A percentile compares a stretch with the other conserved stretches of the same genome.
These are phyloP conservation scores for Candida bentonensis DNA, from an alignment of 805 yeast genomes.

Conservation along the genomic window DNA sequence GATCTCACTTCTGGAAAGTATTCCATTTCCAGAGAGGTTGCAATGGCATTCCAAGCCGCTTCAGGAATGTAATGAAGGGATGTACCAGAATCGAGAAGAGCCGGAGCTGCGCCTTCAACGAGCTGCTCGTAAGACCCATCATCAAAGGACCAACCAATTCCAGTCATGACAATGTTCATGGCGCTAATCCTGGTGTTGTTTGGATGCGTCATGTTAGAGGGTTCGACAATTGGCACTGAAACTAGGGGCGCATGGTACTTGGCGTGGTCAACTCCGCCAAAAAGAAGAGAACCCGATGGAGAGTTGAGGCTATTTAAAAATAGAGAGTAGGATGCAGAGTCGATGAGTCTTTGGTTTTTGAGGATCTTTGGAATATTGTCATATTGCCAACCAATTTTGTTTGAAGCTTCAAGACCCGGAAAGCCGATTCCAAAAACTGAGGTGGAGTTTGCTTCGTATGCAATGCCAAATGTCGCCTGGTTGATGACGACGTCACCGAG, in stretches of 20 bases:
- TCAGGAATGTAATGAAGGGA: constrained; percentile 36
- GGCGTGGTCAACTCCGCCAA: constrained; percentile 26
- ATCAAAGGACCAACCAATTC: background rate
- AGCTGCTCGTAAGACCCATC: background rate
- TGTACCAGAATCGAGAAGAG: constrained; percentile 46
- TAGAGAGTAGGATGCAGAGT: constrained; percentile 28
- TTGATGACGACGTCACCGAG: constrained; percentile 32
- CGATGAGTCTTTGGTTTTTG: constrained; percentile 26
- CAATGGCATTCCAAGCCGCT: constrained; percentile 13
- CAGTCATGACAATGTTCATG: background rate
- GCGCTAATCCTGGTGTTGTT: constrained; percentile 26
- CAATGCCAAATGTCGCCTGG: constrained; percentile 50
- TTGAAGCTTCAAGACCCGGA: constrained; percentile 34
- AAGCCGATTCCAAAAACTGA: constrained; percentile 66
- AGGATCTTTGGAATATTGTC: constrained; percentile 18
- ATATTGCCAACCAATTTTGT: constrained; percentile 8
- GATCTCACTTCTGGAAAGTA: background rate
- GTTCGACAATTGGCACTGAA: constrained; percentile 13
- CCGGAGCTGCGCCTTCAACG: constrained; percentile 16
- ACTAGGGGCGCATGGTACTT: constrained; percentile 23
- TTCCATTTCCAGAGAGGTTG: background rate
- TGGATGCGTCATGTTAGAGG: background rate
- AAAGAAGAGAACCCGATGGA: constrained; percentile 21
- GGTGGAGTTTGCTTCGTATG: constrained; percentile 41
- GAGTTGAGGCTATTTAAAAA: constrained; percentile 23